phyloP scores from a whole-genome alignment of 2,329 filamentous ascomycete genomes.

The Colletotrichum echinochloae region DNA sequence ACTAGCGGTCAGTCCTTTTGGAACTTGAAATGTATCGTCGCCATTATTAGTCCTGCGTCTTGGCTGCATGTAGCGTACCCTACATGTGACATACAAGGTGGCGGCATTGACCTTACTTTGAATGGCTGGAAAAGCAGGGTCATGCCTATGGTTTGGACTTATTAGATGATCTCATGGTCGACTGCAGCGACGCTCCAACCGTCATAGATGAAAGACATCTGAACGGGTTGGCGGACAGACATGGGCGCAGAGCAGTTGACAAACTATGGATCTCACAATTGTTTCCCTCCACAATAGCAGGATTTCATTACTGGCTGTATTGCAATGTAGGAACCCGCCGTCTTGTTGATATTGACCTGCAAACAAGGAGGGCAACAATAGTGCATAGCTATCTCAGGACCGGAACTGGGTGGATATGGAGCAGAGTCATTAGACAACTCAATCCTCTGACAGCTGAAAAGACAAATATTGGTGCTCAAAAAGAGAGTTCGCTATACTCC shows the following conservation, averaged over 20 bases:
- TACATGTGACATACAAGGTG: not conserved
- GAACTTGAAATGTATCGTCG: not conserved
- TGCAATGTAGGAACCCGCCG: not conserved
- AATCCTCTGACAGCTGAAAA: not conserved
- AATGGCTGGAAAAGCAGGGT: not conserved
- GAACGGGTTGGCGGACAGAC: not conserved
- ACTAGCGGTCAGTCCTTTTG: not conserved
- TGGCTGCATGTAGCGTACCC: not conserved
- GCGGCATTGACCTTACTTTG: not conserved
- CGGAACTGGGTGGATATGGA: not conserved
- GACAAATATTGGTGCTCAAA: not conserved
- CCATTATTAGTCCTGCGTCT: not conserved
- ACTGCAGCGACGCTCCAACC: not conserved
- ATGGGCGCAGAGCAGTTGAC: not conserved
- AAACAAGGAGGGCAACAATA: not conserved
- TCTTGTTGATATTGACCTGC: not conserved
- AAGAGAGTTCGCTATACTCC: conserved; percentile 2
- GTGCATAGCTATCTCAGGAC: not conserved
- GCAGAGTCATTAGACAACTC: not conserved
- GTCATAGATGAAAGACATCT: conserved; percentile 13
- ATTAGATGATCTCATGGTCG: conserved; percentile 9
- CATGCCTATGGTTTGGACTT: not conserved
- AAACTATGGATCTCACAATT: not conserved
- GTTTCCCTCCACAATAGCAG: too few relatives aligned
- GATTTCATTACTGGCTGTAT: not conserved